Evolutionary conservation across 2,329 filamentous ascomycete genomes (phyloP), one percentile per base, ranked within the genome.

Genomic region (Xylaria sp.): DNA sequence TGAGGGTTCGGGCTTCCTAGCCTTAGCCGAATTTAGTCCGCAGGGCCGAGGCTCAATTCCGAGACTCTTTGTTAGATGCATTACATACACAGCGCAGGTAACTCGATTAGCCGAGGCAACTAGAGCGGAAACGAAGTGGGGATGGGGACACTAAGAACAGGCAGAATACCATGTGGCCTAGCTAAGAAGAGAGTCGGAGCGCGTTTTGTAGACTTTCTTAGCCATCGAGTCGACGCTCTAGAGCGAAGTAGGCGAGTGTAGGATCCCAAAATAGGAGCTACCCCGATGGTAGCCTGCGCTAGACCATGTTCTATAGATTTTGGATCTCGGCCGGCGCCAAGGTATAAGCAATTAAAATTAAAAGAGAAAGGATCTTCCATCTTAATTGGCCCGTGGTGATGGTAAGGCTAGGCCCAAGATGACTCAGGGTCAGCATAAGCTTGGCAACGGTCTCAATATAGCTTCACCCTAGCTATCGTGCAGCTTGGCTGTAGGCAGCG

Each of bases 361-460:
- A 59, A 63, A 57, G 48, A 46, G 59, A 59, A 55, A 55, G 55
- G 48, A 63, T 60, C 59, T 57, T 34, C 63, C 15, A 37, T 52
- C n/a, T n/a, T 57, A 23, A 61, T 68, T 54, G 50, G 56, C 41
- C 57, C n/a, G 37, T n/a, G 25, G 41, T 23, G 46, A 12, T 54
- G 54, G 7, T 4, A 39, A 55, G 20, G n/a, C 39, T 68, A 54
- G 6, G 51, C 25, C 65, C n/a, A 44, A 41, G n/a, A 39, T 60
- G 61, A 54, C 48, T 46, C 39, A 20, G 48, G 32, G 51, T 9
- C 46, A 58, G 15, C n/a, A 64, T 39, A 39, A 46, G 59, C 64
- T 64, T 67, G 39, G 39, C 64, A 63, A 70, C 68, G 64, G 68
- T 46, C 54, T 64, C 5, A 50, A 18, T 37, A 65, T 60, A 68